Evolutionary conservation across 108 stramenopile species (phyloP), one percentile per base, ranked within the genome.

Genomic region (Stephanodiscus minutulus): DNA sequence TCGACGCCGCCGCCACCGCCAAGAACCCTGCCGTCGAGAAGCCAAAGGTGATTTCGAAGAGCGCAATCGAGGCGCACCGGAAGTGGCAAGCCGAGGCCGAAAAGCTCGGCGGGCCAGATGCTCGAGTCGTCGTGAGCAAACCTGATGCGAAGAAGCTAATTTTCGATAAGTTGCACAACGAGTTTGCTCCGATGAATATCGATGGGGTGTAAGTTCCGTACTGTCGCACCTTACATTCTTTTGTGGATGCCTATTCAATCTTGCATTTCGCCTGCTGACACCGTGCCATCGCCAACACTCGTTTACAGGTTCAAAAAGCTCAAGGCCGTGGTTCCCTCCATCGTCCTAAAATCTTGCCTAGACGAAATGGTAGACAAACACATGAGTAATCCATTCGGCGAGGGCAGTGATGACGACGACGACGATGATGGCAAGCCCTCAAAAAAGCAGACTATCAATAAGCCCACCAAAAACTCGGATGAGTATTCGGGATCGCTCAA

Each of bases 131-230:
- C 20, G 85, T 93, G 11, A 79, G 75, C 71, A 89, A 87, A 63
- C 61, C 73, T 0, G 78, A 62, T n/a, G 90, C 88, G 0, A 91
- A 91, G 75, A 88, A 93, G 72, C 24, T 87, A 21, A 82, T 93
- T 35, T 88, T 86, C 60, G 88, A 91, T 54, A 55, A 82, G 49
- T 53, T 91, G 56, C 72, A 79, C 46, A 87, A 91, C 67, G 69
- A 64, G n/a, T 90, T 93, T 61, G 53, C 67, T 29, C 92, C 92
- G 10, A 88, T 91, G 86, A 91, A 93, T 58, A 90, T 93, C 59
- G 88, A 87, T 2, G 77, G 88, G 44, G 73, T 91, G 47, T 85
- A 82, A 80, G 82, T 83, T 50, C 18, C 24, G 7, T 31, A 31
- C 10, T 61, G 18, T 39, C 24, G 24, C 18, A 4, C 24, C 24